A percentile compares a stretch with the other conserved stretches of the same genome.
Evolutionary conservation across 257 asterid genomes (phyloP).

Genomic region (Jasminum sambac): DNA sequence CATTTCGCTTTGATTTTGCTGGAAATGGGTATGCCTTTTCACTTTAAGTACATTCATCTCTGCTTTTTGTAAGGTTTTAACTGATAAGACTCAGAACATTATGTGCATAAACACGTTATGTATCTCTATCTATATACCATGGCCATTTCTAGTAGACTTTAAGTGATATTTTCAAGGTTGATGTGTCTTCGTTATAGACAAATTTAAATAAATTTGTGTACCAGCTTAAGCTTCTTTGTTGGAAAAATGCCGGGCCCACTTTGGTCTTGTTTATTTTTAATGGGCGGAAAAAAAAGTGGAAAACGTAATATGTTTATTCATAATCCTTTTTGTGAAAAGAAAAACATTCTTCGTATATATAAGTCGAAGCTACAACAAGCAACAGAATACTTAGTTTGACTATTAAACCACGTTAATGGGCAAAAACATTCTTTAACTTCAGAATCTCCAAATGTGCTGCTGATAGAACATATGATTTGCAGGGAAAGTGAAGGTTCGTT

Average conservation of each 20-base stretch:
- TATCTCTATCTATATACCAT: background rate
- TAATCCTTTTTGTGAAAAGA: too few relatives aligned
- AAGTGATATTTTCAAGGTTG: background rate
- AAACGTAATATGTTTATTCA: too few relatives aligned
- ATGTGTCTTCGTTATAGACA: background rate
- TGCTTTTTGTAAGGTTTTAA: conserved; percentile 5
- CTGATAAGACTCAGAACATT: background rate
- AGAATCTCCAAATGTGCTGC: conserved; percentile 6
- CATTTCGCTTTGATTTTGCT: conserved; percentile 78
- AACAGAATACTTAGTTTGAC: too few relatives aligned
- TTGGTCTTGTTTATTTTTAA: too few relatives aligned
- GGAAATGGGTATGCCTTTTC: conserved; percentile 73
- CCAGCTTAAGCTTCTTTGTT: background rate
- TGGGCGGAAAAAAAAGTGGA: too few relatives aligned
- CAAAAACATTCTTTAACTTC: background rate
- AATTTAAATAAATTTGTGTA: background rate
- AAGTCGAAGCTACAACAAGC: too few relatives aligned
- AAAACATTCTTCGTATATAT: too few relatives aligned
- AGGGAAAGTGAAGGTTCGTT: conserved; percentile 93
- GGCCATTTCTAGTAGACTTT: conserved; percentile 6
- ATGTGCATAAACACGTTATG: background rate
- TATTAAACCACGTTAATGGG: too few relatives aligned
- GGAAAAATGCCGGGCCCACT: too few relatives aligned
- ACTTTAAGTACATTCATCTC: background rate
- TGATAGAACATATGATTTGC: conserved; percentile 23